phyloP scores from a whole-genome alignment of 176 grass and related monocot genomes.

The Areca catechu region DNA sequence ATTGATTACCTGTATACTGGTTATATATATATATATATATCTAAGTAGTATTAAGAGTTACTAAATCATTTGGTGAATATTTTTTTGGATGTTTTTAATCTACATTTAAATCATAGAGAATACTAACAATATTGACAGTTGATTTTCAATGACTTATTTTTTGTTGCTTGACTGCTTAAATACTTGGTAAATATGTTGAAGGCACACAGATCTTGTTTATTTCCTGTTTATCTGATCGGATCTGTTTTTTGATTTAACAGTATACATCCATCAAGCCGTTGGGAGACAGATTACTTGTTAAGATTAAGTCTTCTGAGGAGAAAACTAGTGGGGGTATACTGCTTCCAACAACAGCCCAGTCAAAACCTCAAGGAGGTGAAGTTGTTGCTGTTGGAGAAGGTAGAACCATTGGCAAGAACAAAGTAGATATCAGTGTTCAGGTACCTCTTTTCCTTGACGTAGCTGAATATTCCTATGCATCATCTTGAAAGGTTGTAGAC shows the following conservation, averaged over 20 bases:
- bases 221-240: background rate
- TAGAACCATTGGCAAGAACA: slow-evolving; percentile 14
- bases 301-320: slow-evolving; percentile 19
- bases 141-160: too few species aligned
- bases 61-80: background rate
- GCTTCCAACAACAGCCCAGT: slow-evolving; percentile 19
- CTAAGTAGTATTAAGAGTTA: too few species aligned
- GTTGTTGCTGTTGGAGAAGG: slow-evolving; percentile 26
- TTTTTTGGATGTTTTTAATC: background rate
- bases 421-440: slow-evolving; percentile 15
- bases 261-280: slow-evolving; percentile 17
- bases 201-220: background rate
- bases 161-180: background rate
- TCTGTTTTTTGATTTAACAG: background rate
- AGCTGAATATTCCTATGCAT: background rate
- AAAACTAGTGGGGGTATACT: slow-evolving; percentile 23
- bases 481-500: too few species aligned
- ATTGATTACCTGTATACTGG: too few species aligned
- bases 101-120: too few species aligned
- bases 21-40: too few species aligned
- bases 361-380: slow-evolving; percentile 26
- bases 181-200: background rate
- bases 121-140: too few species aligned
- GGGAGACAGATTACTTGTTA: slow-evolving; percentile 19
- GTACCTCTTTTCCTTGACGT: slow-evolving; percentile 4